These are phyloP conservation scores for Salix udensis DNA, from an alignment of 345 rosid species.

Conservation along the genomic window DNA sequence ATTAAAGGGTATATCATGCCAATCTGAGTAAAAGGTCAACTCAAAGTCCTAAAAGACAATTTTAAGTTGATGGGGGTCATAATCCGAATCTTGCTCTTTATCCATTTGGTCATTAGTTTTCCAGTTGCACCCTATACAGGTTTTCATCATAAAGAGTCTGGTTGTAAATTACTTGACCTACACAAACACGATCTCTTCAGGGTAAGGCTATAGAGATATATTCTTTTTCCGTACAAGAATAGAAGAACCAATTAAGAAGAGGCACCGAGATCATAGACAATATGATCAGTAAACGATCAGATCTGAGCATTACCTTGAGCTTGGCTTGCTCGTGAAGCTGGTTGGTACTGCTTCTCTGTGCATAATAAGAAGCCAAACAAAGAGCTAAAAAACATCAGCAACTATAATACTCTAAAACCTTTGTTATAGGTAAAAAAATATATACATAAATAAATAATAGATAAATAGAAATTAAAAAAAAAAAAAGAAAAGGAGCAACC, in stretches of 20 bases:
- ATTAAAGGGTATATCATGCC: neutral
- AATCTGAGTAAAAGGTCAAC: neutral
- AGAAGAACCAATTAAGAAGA: neutral
- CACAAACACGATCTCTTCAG: no score
- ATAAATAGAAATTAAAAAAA: neutral
- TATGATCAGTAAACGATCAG: neutral
- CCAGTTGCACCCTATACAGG: neutral
- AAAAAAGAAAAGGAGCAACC: neutral
- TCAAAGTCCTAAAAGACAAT: neutral
- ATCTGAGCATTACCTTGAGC: slow-evolving; percentile 42
- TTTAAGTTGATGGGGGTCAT: neutral
- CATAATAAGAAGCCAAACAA: slow-evolving; percentile 2
- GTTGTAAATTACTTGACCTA: neutral
- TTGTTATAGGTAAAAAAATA: neutral
- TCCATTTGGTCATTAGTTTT: neutral
- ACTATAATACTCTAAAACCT: neutral
- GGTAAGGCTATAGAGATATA: no score
- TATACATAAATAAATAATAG: neutral
- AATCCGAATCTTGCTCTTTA: neutral
- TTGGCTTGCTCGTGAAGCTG: slow-evolving; percentile 27
- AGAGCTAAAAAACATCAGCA: neutral
- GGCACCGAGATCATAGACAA: neutral
- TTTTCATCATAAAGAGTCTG: neutral
- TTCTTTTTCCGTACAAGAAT: neutral
- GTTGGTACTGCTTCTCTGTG: slow-evolving; percentile 48